Evolutionary conservation across 129 eudicot species (phyloP).

Genomic region (Tagetes patula): DNA sequence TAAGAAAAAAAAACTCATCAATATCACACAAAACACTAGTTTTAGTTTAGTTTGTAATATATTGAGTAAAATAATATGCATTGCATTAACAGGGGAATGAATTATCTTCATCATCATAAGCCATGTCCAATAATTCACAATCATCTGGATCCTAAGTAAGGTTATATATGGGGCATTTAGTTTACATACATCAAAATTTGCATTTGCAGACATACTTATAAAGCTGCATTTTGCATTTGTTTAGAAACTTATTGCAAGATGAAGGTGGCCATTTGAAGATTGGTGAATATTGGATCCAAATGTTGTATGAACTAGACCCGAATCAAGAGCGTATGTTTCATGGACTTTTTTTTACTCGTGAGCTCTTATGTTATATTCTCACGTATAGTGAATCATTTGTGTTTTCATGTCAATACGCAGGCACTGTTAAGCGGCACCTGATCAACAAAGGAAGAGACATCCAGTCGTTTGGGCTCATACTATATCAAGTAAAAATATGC

Average conservation of each 20-base stretch:
- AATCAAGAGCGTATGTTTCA: constrained; percentile 48
- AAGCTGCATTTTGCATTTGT: constrained; percentile 21
- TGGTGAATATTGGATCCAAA: constrained; percentile 75
- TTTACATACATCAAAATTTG: not conserved
- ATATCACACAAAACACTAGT: not conserved
- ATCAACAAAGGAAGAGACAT: constrained; percentile 55
- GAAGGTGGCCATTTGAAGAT: constrained; percentile 79
- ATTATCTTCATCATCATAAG: constrained; percentile 66
- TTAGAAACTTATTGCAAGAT: constrained; percentile 64
- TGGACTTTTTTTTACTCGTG: not conserved
- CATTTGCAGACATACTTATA: constrained; percentile 2
- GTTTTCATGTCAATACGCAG: constrained; percentile 33
- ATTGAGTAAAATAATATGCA: not conserved
- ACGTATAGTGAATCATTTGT: constrained; percentile 25
- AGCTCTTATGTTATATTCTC: not conserved
- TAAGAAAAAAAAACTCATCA: too few relatives aligned
- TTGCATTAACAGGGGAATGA: constrained; percentile 59
- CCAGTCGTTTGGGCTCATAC: constrained; percentile 48
- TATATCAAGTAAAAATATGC: constrained; percentile 48
- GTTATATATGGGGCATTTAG: constrained; percentile 3
- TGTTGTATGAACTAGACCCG: constrained; percentile 56
- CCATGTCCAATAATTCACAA: constrained; percentile 68
- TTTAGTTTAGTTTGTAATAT: not conserved
- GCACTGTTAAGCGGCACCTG: constrained; percentile 20
- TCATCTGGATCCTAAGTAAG: constrained; percentile 61